Evolutionary conservation across 768 basidiomycete genomes (phyloP), one percentile per base, ranked within the genome.

Genomic region (Neoboletus brunneissimus): DNA sequence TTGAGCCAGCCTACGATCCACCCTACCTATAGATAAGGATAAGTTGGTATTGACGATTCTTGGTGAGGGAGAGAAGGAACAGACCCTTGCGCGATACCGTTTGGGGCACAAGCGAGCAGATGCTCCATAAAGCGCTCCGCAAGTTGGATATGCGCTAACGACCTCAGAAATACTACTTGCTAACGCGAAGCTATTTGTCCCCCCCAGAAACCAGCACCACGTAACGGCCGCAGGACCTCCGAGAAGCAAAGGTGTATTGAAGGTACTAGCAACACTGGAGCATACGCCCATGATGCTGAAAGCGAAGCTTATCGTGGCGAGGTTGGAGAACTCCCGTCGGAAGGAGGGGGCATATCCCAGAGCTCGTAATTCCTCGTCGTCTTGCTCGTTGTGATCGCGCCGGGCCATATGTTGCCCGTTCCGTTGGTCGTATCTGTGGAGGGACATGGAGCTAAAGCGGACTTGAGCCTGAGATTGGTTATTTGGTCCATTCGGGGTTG

Each of bases 71-170:
- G 20, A 46, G 31, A 60, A 34, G 6, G 18, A 25, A 64, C 72
- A 32, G 64, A 86, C 88, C 66, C 75, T 81, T 38, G 88, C 83
- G 50, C 88, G 82, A 64, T 88, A 79, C 54, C 70, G 79, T 60
- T 75, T 79, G 0, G 88, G 89, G 6, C 84, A 83, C 10, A 89
- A 73, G 64, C 84, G 83, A n/a, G 88, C 87, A 27, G 88, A 89
- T 4, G 89, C 89, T n/a, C 88, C 88, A 62, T 90, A 90, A 4
- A 69, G 48, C 10, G 61, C 69, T 7, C 67, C 68, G 16, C 68
- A 69, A 10, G 68, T 72, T 40, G 69, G 69, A 60, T 67, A 70
- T 3, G 71, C 69, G 5, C 70, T 72, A 57, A 66, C 70, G 10
- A 72, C 37, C 55, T 72, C 71, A 4, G 71, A 34, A 25, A 72